Conservation (phyloP, 768 basidiomycete species). For the Pleurotus ostreatus region DNA sequence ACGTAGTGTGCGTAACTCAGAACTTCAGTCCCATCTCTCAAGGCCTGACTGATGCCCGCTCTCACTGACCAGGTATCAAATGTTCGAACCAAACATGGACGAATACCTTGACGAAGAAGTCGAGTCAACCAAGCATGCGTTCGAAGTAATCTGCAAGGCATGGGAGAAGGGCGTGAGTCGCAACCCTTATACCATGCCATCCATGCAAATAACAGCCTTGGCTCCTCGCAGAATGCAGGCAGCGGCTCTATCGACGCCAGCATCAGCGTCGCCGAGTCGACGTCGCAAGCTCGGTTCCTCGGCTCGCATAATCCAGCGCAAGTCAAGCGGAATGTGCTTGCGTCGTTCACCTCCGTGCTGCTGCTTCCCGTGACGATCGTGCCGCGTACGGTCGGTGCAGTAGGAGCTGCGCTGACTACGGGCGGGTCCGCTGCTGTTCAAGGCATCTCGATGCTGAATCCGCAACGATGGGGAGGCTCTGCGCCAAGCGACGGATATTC, state of each 20-base stretch:
- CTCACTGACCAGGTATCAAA: constrained; percentile 58
- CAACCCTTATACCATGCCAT: not conserved
- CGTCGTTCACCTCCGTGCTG: constrained; percentile 86
- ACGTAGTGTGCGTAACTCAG: constrained; percentile 63
- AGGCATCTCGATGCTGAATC: constrained; percentile 87
- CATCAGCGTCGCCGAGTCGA: constrained; percentile 12
- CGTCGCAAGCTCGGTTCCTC: constrained; percentile 59
- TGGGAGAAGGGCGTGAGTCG: constrained; percentile 75
- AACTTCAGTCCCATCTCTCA: no score
- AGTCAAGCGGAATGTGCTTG: constrained; percentile 89
- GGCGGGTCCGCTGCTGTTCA: constrained; percentile 76
- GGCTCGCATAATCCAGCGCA: constrained; percentile 84
- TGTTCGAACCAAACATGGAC: constrained; percentile 97
- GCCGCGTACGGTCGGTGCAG: constrained; percentile 71
- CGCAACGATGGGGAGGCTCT: constrained; percentile 73
- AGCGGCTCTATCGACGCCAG: not conserved
- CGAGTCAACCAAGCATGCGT: constrained; percentile 69
- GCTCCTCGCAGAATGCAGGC: not conserved
- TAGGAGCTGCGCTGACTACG: constrained; percentile 64
- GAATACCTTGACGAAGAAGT: constrained; percentile 95
- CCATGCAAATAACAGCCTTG: not conserved
- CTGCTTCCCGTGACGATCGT: constrained; percentile 95
- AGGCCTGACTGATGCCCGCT: no score
- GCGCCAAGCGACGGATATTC: constrained; percentile 27
- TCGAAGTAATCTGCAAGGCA: constrained; percentile 69